Conservation (phyloP, 257 asterid species). For the Parsonsia alboflavescens region DNA sequence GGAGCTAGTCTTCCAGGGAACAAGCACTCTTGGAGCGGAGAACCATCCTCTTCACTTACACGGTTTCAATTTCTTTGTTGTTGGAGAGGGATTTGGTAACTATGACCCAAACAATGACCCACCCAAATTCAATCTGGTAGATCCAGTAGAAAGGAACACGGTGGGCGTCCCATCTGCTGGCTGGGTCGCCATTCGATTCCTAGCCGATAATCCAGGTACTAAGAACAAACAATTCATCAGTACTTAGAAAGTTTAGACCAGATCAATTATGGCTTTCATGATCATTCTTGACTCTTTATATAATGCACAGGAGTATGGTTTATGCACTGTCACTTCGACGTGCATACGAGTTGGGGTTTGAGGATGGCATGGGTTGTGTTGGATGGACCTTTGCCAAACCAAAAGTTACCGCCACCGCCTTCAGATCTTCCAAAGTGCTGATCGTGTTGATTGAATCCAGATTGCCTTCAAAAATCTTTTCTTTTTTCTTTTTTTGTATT, state of each 20-base stretch:
- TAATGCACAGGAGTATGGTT: slow-evolving; percentile 55
- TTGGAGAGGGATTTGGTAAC: slow-evolving; percentile 63
- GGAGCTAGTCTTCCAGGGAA: slow-evolving; percentile 60
- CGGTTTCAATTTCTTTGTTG: slow-evolving; percentile 61
- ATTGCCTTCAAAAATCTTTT: neutral
- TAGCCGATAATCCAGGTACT: slow-evolving; percentile 43
- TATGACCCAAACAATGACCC: slow-evolving; percentile 45
- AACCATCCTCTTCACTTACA: slow-evolving; percentile 74
- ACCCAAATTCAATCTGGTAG: slow-evolving; percentile 46
- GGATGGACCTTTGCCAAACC: slow-evolving; percentile 46
- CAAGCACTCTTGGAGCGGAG: slow-evolving; percentile 69
- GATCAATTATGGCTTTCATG: neutral
- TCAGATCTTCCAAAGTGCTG: slow-evolving; percentile 65
- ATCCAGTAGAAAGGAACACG: slow-evolving; percentile 68
- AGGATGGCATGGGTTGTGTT: slow-evolving; percentile 64
- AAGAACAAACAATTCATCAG: slow-evolving; percentile 25
- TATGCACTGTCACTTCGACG: slow-evolving; percentile 69
- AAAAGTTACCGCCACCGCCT: slow-evolving; percentile 62
- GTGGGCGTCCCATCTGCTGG: slow-evolving; percentile 67
- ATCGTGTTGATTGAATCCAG: slow-evolving; percentile 12
- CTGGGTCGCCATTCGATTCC: slow-evolving; percentile 64
- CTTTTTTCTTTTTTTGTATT: slow-evolving; percentile 15
- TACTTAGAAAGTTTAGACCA: slow-evolving; percentile 9
- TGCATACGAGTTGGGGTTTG: slow-evolving; percentile 71
- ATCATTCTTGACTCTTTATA: neutral